Evolutionary conservation across 805 yeast genomes (phyloP).

Genomic region (Candida dendrica): DNA sequence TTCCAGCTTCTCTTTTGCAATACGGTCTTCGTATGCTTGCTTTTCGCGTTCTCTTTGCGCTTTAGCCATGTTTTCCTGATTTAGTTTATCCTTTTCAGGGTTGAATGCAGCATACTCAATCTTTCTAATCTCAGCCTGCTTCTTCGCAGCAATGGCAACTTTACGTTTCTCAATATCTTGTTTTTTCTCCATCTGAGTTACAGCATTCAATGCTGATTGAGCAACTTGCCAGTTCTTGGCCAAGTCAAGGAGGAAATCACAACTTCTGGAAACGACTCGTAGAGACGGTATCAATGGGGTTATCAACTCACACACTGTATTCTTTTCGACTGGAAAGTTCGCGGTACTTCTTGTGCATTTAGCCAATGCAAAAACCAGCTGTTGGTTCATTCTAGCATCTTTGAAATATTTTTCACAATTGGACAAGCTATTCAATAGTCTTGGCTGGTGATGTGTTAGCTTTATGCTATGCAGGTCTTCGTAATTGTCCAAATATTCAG

Average conservation of each 20-base stretch:
- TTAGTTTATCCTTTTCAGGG: conserved; percentile 11
- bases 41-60: conserved; percentile 13
- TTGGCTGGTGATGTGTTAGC: conserved; percentile 22
- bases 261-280: conserved; percentile 4
- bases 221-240: conserved; percentile 13
- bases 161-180: conserved; percentile 1
- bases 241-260: conserved; percentile 6
- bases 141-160: background rate
- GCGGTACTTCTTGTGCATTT: conserved; percentile 33
- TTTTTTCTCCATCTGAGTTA: conserved; percentile 1
- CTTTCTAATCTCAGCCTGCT: conserved; percentile 5
- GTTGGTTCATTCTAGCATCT: conserved; percentile 34
- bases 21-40: conserved; percentile 8
- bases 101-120: conserved; percentile 8
- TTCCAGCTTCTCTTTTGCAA: conserved; percentile 6
- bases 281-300: conserved; percentile 5
- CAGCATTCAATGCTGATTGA: background rate
- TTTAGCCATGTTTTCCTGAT: conserved; percentile 12
- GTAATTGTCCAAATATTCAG: conserved; percentile 29
- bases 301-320: conserved; percentile 26
- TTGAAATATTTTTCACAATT: conserved; percentile 31
- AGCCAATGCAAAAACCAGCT: conserved; percentile 34
- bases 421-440: conserved; percentile 20
- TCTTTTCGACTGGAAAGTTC: conserved; percentile 22
- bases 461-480: conserved; percentile 33